A percentile compares a stretch with the other conserved stretches of the same genome.
These are phyloP conservation scores for Beauveria brongniartii DNA, from an alignment of 2,329 filamentous ascomycete species.

Conservation along the genomic window DNA sequence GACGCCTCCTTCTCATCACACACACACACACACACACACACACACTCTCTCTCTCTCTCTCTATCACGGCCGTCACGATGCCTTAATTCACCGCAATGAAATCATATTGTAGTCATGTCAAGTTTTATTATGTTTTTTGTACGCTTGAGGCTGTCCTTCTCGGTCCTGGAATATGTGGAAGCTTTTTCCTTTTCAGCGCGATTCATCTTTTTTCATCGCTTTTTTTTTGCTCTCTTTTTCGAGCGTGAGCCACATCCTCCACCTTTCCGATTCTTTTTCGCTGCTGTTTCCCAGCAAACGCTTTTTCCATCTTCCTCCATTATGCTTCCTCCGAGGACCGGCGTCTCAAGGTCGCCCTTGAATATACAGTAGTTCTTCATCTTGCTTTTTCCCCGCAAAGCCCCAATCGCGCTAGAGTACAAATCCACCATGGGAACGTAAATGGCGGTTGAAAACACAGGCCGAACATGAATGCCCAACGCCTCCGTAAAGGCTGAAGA, in stretches of 20 bases:
- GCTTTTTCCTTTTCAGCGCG: not conserved
- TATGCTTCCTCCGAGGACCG: conserved; percentile 7
- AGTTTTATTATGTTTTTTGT: conserved; percentile 9
- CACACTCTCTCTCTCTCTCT: not conserved
- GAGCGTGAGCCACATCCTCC: not conserved
- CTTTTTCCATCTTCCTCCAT: not conserved
- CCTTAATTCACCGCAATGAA: not conserved
- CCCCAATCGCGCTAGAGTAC: conserved; percentile 6
- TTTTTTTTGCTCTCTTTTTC: not conserved
- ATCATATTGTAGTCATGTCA: not conserved
- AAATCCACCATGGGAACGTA: conserved; percentile 10
- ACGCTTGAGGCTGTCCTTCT: conserved; percentile 7
- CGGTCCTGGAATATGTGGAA: not conserved
- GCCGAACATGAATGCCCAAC: conserved; percentile 8
- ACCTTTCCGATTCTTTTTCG: not conserved
- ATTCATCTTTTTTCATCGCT: not conserved
- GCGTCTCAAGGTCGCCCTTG: not conserved
- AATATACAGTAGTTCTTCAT: conserved; percentile 5
- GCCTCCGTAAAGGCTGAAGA: conserved; percentile 1
- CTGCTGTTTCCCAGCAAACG: not conserved
- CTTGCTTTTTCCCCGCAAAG: not conserved
- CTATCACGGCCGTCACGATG: not conserved
- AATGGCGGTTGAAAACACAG: conserved; percentile 6
- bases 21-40: not conserved
- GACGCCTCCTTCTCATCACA: not conserved